Conservation (phyloP, 371 early-diverging fungal genomes). For the Rhizopus arrhizus region DNA sequence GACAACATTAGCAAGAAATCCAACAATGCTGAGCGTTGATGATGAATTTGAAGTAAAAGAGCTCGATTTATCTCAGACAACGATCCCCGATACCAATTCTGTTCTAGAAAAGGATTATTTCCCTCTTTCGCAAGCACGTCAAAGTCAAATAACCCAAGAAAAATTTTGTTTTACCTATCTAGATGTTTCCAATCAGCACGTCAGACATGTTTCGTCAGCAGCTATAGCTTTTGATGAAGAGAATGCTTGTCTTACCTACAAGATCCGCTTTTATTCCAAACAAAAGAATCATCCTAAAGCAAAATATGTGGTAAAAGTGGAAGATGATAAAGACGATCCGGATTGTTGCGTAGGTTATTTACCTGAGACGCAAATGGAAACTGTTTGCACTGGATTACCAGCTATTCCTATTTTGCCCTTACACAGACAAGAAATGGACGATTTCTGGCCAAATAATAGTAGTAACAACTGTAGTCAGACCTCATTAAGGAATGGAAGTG, state of each 20-base stretch:
- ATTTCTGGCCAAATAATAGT: conserved; percentile 23
- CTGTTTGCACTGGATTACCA: conserved; percentile 38
- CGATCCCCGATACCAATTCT: no score
- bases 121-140: conserved; percentile 16
- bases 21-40: background rate
- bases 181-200: conserved; percentile 20
- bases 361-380: conserved; percentile 16
- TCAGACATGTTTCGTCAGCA: conserved; percentile 33
- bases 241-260: conserved; percentile 24
- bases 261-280: conserved; percentile 29
- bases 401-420: conserved; percentile 28
- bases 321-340: conserved; percentile 6
- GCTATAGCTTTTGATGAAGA: conserved; percentile 27
- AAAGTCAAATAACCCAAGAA: conserved; percentile 6
- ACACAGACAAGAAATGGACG: conserved; percentile 21
- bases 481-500: background rate
- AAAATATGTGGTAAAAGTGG: background rate
- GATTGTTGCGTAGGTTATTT: conserved; percentile 26
- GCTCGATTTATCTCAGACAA: no score
- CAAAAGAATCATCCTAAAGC: conserved; percentile 30
- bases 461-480: background rate
- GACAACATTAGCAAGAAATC: background rate
- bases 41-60: background rate
- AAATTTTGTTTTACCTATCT: conserved; percentile 39
- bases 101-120: conserved; percentile 9